Evolutionary conservation across 2,329 filamentous ascomycete genomes (phyloP).

Genomic region (Hypomyces perniciosus): DNA sequence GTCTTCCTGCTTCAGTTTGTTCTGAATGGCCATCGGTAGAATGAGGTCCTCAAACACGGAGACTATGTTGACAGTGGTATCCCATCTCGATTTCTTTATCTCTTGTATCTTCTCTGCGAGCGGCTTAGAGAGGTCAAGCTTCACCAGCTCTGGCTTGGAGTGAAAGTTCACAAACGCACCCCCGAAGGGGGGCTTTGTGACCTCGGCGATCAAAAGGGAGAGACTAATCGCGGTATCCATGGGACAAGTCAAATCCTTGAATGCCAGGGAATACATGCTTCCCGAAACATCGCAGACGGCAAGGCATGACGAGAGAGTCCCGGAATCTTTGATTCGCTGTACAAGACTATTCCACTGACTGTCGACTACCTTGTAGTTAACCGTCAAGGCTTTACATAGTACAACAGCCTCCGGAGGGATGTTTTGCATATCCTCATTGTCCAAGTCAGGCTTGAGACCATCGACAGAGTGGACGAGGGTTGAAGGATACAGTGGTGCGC

Average conservation of each 20-base stretch:
- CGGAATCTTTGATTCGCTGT: conserved; percentile 50
- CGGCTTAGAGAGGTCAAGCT: conserved; percentile 30
- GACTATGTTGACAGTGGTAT: conserved; percentile 45
- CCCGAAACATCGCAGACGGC: conserved; percentile 54
- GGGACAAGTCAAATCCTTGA: conserved; percentile 41
- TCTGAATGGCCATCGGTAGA: conserved; percentile 45
- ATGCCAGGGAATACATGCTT: conserved; percentile 39
- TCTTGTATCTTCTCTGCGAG: conserved; percentile 36
- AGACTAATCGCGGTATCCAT: conserved; percentile 51
- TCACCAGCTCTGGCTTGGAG: conserved; percentile 32
- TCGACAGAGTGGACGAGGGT: conserved; percentile 33
- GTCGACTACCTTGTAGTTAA: conserved; percentile 35
- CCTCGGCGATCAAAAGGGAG: conserved; percentile 49
- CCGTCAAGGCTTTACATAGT: conserved; percentile 22
- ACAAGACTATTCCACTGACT: conserved; percentile 53
- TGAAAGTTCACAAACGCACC: conserved; percentile 52
- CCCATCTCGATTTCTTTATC: conserved; percentile 31
- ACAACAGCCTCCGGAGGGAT: conserved; percentile 18
- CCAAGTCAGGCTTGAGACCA: neutral
- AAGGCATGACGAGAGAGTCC: conserved; percentile 46
- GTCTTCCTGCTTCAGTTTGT: conserved; percentile 46
- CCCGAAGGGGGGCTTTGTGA: conserved; percentile 46
- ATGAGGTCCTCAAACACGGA: conserved; percentile 49
- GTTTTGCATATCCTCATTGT: conserved; percentile 1
- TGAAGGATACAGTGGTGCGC: conserved; percentile 49